Percentiles rank a stretch among this genome's conserved stretches.
phyloP scores from a whole-genome alignment of 2,329 filamentous ascomycete genomes.

The Neonectria coccinea region DNA sequence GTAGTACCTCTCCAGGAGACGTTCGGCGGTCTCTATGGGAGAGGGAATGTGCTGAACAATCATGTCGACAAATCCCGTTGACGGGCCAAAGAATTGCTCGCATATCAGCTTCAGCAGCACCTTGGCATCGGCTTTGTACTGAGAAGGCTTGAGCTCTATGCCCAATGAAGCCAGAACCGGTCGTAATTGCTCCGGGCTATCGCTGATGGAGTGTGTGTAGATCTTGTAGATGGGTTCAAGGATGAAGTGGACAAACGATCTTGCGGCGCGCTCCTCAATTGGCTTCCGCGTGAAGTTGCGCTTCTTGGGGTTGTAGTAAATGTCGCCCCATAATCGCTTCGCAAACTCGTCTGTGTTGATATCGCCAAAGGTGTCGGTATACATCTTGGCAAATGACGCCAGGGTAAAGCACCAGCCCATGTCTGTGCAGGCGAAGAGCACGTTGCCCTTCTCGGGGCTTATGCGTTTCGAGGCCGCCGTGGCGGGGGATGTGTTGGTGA shows the following conservation, averaged over 20 bases:
- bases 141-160: constrained; percentile 89
- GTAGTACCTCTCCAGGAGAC: constrained; percentile 87
- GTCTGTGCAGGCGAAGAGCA: constrained; percentile 92
- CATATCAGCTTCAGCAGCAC: constrained; percentile 90
- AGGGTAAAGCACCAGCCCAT: constrained; percentile 99
- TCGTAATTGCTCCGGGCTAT: constrained; percentile 86
- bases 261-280: constrained; percentile 80
- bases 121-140: constrained; percentile 90
- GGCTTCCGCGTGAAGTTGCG: constrained; percentile 92
- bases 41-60: constrained; percentile 89
- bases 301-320: constrained; percentile 93
- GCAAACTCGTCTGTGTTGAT: constrained; percentile 88
- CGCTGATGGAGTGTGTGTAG: constrained; percentile 93
- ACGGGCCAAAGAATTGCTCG: constrained; percentile 93
- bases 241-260: constrained; percentile 94
- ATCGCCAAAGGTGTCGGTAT: constrained; percentile 86
- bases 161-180: constrained; percentile 82
- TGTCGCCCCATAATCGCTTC: constrained; percentile 90
- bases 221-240: constrained; percentile 98
- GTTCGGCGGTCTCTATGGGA: constrained; percentile 80
- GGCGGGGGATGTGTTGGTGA: constrained; percentile 87
- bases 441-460: constrained; percentile 97
- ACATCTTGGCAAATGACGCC: constrained; percentile 95
- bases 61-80: constrained; percentile 96
- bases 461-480: constrained; percentile 82